Percentiles rank a stretch among this genome's conserved stretches.
phyloP scores from a whole-genome alignment of 2,329 filamentous ascomycete species.

The Aspergillus transmontanensis region DNA sequence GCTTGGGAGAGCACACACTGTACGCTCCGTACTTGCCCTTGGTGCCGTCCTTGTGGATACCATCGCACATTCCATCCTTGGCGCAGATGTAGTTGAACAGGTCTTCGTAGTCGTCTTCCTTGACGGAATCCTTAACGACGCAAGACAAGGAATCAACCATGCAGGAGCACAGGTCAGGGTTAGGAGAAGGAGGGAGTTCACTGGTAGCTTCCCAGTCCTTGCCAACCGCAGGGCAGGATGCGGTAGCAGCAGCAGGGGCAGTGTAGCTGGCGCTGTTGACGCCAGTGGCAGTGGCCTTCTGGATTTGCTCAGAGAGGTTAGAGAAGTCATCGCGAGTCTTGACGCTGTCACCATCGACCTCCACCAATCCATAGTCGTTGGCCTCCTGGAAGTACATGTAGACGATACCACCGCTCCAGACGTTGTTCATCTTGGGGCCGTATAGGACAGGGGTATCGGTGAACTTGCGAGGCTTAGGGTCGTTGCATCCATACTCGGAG shows the following conservation, averaged over 20 bases:
- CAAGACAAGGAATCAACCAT: slow-evolving; percentile 78
- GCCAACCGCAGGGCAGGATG: slow-evolving; percentile 69
- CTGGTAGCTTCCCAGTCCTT: slow-evolving; percentile 68
- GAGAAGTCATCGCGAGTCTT: slow-evolving; percentile 74
- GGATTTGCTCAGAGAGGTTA: slow-evolving; percentile 70
- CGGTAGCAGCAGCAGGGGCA: slow-evolving; percentile 69
- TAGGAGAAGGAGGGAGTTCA: slow-evolving; percentile 78
- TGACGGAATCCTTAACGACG: slow-evolving; percentile 60
- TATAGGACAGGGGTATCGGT: slow-evolving; percentile 84
- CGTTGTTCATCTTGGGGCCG: slow-evolving; percentile 74
- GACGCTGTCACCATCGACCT: slow-evolving; percentile 66
- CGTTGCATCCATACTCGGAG: slow-evolving; percentile 97
- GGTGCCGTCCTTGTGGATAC: slow-evolving; percentile 43
- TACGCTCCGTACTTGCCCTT: slow-evolving; percentile 51
- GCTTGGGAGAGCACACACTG: slow-evolving; percentile 48
- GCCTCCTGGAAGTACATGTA: slow-evolving; percentile 97
- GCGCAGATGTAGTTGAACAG: slow-evolving; percentile 65
- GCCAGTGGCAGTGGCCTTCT: slow-evolving; percentile 65
- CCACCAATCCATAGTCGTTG: slow-evolving; percentile 74
- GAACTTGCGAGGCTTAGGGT: slow-evolving; percentile 71
- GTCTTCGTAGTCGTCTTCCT: slow-evolving; percentile 57
- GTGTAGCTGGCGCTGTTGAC: slow-evolving; percentile 70
- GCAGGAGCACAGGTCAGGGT: slow-evolving; percentile 78
- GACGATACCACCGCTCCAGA: slow-evolving; percentile 95
- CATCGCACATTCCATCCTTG: slow-evolving; percentile 36